These are phyloP conservation scores for Cryptococcus deneoformans DNA, from an alignment of 1,284 basidiomycete species.

Conservation along the genomic window DNA sequence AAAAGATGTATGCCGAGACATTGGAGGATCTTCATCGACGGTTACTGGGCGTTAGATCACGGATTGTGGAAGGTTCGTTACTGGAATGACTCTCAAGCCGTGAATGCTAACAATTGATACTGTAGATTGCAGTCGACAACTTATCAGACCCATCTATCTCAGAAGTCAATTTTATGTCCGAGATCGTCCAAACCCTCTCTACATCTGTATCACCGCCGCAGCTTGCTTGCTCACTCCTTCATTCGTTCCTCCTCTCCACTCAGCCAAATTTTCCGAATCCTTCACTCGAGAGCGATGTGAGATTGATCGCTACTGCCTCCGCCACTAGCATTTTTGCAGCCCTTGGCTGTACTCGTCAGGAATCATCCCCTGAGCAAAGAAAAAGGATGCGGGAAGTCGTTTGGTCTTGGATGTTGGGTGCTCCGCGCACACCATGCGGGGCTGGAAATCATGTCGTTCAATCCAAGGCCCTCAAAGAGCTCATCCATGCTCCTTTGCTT, in stretches of 20 bases:
- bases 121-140: constrained; percentile 20
- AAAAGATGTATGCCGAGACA: constrained; percentile 33
- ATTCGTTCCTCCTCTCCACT: constrained; percentile 23
- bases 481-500: constrained; percentile 41
- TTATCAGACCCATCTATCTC: constrained; percentile 38
- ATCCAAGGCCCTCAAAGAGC: constrained; percentile 27
- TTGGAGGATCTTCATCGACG: constrained; percentile 41
- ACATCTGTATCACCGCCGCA: constrained; percentile 32
- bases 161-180: constrained; percentile 37
- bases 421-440: constrained; percentile 25
- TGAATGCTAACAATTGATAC: background rate
- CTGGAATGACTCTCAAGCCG: background rate
- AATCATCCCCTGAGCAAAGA: constrained; percentile 9
- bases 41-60: constrained; percentile 44
- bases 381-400: constrained; percentile 23
- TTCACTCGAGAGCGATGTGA: constrained; percentile 19
- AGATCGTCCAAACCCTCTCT: constrained; percentile 31
- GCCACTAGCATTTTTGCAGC: constrained; percentile 24
- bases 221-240: constrained; percentile 23
- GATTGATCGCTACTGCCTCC: constrained; percentile 24
- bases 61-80: constrained; percentile 29
- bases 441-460: constrained; percentile 26
- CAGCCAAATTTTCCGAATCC: constrained; percentile 6
- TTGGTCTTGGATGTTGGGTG: constrained; percentile 41
- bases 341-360: constrained; percentile 23